Percentiles rank a stretch among this genome's conserved stretches.
phyloP scores from a whole-genome alignment of 352 stramenopile genomes.

The Pythium rishiriense region DNA sequence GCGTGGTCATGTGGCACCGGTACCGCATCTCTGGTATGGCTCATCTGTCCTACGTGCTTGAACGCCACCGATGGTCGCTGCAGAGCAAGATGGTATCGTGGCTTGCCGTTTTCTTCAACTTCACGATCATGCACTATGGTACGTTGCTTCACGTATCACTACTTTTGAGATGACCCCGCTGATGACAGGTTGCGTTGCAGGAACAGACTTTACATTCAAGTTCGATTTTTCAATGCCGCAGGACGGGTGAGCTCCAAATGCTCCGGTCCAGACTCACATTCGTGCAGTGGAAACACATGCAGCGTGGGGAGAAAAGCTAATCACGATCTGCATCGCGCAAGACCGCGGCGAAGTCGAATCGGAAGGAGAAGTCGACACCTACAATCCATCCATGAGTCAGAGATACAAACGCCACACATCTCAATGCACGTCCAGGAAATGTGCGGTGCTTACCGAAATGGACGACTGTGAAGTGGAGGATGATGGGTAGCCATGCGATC shows the following conservation, averaged over 20 bases:
- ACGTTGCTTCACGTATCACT: neutral
- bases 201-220: constrained; percentile 13
- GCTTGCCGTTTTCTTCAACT: constrained; percentile 12
- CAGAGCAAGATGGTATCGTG: constrained; percentile 15
- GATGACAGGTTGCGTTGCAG: constrained; percentile 1
- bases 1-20: constrained; percentile 17
- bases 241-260: neutral
- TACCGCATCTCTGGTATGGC: constrained; percentile 7
- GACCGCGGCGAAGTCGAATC: constrained; percentile 17
- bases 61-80: constrained; percentile 11
- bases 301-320: neutral
- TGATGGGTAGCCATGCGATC: constrained; percentile 26
- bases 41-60: constrained; percentile 11
- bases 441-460: constrained; percentile 12
- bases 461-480: constrained; percentile 18
- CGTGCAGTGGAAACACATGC: no score
- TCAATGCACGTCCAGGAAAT: neutral
- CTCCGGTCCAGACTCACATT: no score
- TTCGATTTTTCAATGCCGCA: neutral
- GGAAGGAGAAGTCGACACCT: constrained; percentile 29
- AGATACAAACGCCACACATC: neutral
- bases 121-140: constrained; percentile 17
- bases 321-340: neutral
- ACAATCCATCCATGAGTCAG: no score
- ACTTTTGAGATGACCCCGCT: neutral